Evolutionary conservation across 1,284 basidiomycete species (phyloP).

Genomic region (Inonotus hispidus): DNA sequence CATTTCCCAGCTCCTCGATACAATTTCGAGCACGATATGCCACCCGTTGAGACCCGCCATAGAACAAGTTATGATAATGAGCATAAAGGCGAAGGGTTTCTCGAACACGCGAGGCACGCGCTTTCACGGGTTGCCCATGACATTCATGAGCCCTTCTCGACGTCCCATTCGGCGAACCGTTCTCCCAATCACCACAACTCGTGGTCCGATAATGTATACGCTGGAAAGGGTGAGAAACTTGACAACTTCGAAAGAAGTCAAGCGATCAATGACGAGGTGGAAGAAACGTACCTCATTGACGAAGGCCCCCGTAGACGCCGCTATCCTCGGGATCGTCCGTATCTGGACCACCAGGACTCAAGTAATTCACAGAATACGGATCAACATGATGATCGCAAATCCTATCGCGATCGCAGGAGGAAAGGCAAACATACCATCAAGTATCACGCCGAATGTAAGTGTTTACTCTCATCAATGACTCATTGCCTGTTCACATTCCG

Average conservation of each 20-base stretch:
- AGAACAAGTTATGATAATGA: not conserved
- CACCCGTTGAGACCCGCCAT: not conserved
- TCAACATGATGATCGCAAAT: constrained; percentile 7
- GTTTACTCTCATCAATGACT: not conserved
- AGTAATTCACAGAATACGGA: not conserved
- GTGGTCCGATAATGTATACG: not conserved
- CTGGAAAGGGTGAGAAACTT: constrained; percentile 2
- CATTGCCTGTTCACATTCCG: not conserved
- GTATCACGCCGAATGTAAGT: constrained; percentile 13
- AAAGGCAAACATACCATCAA: constrained; percentile 15
- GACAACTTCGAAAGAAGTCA: constrained; percentile 13
- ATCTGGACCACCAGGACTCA: not conserved
- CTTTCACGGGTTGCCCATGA: not conserved
- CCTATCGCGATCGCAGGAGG: constrained; percentile 15
- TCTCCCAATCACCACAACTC: not conserved
- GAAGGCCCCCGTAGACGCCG: constrained; percentile 9
- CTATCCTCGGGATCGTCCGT: not conserved
- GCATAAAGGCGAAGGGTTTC: not conserved
- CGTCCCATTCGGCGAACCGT: not conserved
- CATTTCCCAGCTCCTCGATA: not conserved
- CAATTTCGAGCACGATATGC: not conserved
- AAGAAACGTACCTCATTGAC: constrained; percentile 17
- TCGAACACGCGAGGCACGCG: constrained; percentile 6
- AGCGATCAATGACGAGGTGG: constrained; percentile 11
- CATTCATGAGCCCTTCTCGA: not conserved